Evolutionary conservation across 2,329 filamentous ascomycete species (phyloP), one percentile per base, ranked within the genome.

Genomic region (Calonectria montana): DNA sequence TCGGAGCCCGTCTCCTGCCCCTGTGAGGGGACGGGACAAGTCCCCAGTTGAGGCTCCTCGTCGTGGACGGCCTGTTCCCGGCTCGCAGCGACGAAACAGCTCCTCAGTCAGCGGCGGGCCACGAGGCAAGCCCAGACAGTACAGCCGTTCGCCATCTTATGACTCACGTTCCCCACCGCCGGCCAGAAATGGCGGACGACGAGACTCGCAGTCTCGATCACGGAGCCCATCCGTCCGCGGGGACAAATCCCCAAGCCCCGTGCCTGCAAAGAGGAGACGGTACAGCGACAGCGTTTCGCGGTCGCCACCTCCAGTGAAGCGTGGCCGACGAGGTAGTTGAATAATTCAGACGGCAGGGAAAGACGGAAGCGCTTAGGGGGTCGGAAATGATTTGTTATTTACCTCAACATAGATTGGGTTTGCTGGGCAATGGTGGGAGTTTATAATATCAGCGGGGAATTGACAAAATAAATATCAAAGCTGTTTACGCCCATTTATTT

Each of bases 101-200:
- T 84, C 82, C 2, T 83, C 82, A 1, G 74, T 79, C 25, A 82
- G 82, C 69, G 77, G 76, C 35, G 78, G 72, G 16, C 80, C 78
- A 3, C 75, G 79, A 21, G 78, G 76, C 68, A 77, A 75, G 48
- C 53, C 68, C 27, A 75, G 66, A 57, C 75, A 74, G 27, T 72
- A 78, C 39, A 80, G 76, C 25, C 80, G 80, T 18, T 82, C 82
- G 3, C 78, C 80, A 21, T 83, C 82, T 21, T 80, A 80, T n/a
- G 75, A 78, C 61, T 82, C 81, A 18, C 74, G 75, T 43, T 81
- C 79, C 18, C 80, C 80, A 8, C 77, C 80, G 23, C 78, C 76
- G 21, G 62, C 65, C 18, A 75, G 75, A 29, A 78, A 78, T 39
- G 78, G 74, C 23, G 68, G 74, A 37, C 70, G 75, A 21, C 75